Evolutionary conservation across 768 basidiomycete genomes (phyloP), one percentile per base, ranked within the genome.

Genomic region (Chalciporus sphaerocephalus): DNA sequence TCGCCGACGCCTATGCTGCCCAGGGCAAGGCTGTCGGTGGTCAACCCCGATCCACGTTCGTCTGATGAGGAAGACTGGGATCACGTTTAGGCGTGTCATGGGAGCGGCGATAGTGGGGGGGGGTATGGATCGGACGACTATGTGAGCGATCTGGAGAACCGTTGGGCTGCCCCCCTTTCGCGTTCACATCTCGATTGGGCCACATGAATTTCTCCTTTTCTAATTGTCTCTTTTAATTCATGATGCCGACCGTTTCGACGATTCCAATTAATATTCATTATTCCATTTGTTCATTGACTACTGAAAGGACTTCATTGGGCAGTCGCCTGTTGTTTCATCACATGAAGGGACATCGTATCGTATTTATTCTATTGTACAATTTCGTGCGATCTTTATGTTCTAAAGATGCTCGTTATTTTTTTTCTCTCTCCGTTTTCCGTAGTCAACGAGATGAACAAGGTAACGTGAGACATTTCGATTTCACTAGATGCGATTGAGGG

Each of bases 41-140:
- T 55, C 35, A 64, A 66, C 21, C 62, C 64, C 15, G 64, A 66
- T 38, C 57, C 55, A 11, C 53, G 38, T 12, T 32, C 23, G 17
- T 46, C 44, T 22, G 60, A 65, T 18, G 72, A 68, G 1, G 71
- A 69, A 0, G 76, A 79, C 12, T 81, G 76, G 53, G 81, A 83
- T 57, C 81, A 83, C 49, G 70, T 81, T 38, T 70, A 72, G 37
- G 81, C 78, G 21, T 84, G 86, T 62, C 51, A 61, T 60, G 55
- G 43, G 16, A 58, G 42, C 13, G 50, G 47, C 7, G 30, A 58
- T 23, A 40, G 42, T 13, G 49, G 27, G 23, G 49, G 27, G 23
- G 72, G 69, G 18, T 78, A 79, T 60, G 64, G 58, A 15, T 59
- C 68, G 16, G 74, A 74, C 17, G 70, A 56, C 54, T 78, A 74